These are phyloP conservation scores for Lenzites betulinus DNA, from an alignment of 768 basidiomycete genomes.

Conservation along the genomic window DNA sequence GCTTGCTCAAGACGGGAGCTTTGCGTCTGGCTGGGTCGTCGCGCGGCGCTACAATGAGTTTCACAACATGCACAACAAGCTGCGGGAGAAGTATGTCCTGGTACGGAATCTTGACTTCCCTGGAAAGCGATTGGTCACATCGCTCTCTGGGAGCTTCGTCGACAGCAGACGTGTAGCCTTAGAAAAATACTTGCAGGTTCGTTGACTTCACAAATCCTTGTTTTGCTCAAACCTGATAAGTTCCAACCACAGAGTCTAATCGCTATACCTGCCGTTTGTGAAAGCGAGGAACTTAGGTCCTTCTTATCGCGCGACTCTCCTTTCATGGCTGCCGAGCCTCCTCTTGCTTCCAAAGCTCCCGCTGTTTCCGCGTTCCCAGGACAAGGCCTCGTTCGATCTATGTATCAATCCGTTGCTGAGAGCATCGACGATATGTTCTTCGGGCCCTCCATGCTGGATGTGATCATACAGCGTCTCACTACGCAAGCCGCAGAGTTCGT, in stretches of 20 bases:
- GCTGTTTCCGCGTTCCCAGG: conserved; percentile 54
- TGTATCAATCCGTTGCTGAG: conserved; percentile 90
- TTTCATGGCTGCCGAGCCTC: conserved; percentile 61
- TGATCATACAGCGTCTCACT: conserved; percentile 89
- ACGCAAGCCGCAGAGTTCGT: conserved; percentile 89
- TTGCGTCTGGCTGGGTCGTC: conserved; percentile 89
- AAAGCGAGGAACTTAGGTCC: conserved; percentile 75
- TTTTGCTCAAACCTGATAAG: not conserved
- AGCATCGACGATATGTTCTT: conserved; percentile 98
- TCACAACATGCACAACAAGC: conserved; percentile 80
- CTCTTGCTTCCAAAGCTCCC: conserved; percentile 42
- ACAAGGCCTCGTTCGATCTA: conserved; percentile 76
- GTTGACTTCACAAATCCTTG: conserved; percentile 16
- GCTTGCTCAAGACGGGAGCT: conserved; percentile 72
- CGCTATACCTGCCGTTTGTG: conserved; percentile 72
- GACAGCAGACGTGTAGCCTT: conserved; percentile 76
- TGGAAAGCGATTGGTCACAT: conserved; percentile 87
- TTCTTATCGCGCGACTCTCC: conserved; percentile 91
- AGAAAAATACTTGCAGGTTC: conserved; percentile 90
- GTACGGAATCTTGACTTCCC: conserved; percentile 85
- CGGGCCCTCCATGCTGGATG: conserved; percentile 93
- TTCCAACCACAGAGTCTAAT: conserved; percentile 58
- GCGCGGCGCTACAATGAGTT: conserved; percentile 96
- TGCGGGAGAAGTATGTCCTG: conserved; percentile 71
- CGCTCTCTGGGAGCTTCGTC: conserved; percentile 85